phyloP scores from a whole-genome alignment of 2,329 filamentous ascomycete genomes.

The Drechmeria coniospora region DNA sequence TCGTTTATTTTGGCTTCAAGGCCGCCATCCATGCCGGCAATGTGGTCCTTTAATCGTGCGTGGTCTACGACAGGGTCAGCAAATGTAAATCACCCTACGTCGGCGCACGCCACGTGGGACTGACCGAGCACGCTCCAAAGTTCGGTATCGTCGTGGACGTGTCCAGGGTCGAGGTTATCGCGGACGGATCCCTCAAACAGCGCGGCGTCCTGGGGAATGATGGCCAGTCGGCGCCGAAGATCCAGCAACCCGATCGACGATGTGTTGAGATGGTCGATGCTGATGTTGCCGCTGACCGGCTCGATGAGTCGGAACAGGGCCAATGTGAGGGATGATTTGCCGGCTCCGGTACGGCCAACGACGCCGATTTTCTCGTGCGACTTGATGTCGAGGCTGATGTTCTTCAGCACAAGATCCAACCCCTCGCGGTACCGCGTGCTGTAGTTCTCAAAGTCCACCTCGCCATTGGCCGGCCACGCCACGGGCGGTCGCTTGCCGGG shows the following conservation, averaged over 20 bases:
- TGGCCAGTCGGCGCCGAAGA: slow-evolving; percentile 75
- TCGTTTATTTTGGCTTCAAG: slow-evolving; percentile 84
- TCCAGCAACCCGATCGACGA: slow-evolving; percentile 82
- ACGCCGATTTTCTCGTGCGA: slow-evolving; percentile 96
- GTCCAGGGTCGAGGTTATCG: slow-evolving; percentile 88
- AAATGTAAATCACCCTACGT: neutral
- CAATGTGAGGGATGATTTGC: slow-evolving; percentile 87
- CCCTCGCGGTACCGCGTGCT: slow-evolving; percentile 85
- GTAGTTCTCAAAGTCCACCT: slow-evolving; percentile 83
- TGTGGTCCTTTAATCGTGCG: slow-evolving; percentile 81
- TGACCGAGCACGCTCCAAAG: slow-evolving; percentile 87
- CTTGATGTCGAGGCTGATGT: slow-evolving; percentile 84
- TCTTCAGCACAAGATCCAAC: slow-evolving; percentile 82
- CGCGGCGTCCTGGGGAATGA: slow-evolving; percentile 94
- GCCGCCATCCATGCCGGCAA: slow-evolving; percentile 72
- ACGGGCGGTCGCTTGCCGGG: slow-evolving; percentile 73
- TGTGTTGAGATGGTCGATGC: slow-evolving; percentile 80
- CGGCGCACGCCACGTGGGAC: slow-evolving; percentile 24
- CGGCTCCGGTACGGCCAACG: slow-evolving; percentile 87
- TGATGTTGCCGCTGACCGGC: slow-evolving; percentile 64
- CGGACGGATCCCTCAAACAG: slow-evolving; percentile 87
- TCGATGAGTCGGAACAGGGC: slow-evolving; percentile 95
- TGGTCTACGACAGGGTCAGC: slow-evolving; percentile 45
- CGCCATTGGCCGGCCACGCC: slow-evolving; percentile 81
- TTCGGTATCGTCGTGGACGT: slow-evolving; percentile 92